Evolutionary conservation across 2,329 filamentous ascomycete genomes (phyloP), one percentile per base, ranked within the genome.

Genomic region (Calonectria leucothoes): DNA sequence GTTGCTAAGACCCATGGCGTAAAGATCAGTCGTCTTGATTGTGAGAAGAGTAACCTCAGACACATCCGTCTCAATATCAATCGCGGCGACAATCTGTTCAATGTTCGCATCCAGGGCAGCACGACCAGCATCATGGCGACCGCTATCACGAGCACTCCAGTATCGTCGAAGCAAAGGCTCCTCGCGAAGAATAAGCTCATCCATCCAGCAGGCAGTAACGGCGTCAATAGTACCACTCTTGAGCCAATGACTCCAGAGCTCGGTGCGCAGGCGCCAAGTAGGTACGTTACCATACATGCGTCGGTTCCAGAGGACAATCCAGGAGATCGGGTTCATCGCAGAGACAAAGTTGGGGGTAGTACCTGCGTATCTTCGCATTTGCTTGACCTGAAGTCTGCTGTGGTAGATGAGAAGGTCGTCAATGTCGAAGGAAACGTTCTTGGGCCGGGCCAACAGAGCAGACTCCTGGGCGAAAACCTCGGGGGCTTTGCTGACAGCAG

Each of bases 1-100:
- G 12, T 72, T 75, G 25, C 75, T 66, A 2, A 77, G 74, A 23
- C 75, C 75, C 75, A 77, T 77, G 17, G 75, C 70, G 49, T 77
- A 77, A 6, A 77, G 74, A 55, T 77, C 75, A 0, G 75, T 35
- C 2, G 75, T 76, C 45, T 77, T 77, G 52, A 77, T 75, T 2
- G 73, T 64, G 0, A 77, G 66, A 3, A 77, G 27, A 11, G 70
- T 74, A 3, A 75, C 61, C 27, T 77, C 74, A 0, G 75, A 73
- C 2, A 77, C 74, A 42, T 77, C 75, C 1, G 74, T 75, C 23
- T 77, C 57, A 45, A 77, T 77, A 4, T 71, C 75, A 17, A 76
- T 77, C 2, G 75, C 73, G 1, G 75, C 70, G 6, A 74, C 69
- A 6, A 77, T 77, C 17, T 77, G 74, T 10, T 74, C 66, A 15